Base-by-base conservation (phyloP, 768 basidiomycete species). In the Candolleomyces eurysporus region DNA sequence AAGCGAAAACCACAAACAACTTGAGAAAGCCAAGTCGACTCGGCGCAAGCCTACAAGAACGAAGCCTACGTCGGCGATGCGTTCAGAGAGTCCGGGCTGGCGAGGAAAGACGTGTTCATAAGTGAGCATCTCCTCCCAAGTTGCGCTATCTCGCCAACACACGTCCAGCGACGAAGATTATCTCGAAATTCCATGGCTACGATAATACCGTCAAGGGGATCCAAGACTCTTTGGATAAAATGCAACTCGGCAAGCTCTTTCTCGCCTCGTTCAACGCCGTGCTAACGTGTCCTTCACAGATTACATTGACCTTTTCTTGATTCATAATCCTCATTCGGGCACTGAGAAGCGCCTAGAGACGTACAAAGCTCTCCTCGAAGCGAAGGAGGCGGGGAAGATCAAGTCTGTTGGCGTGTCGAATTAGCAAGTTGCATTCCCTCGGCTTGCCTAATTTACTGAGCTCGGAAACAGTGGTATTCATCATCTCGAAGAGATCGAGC, bases 341-440 rank as follows among this genome's bases (percentile, higher is more conserved):
- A 81, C 78, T 32, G 78, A 84, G 63, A 76, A 75, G 39, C 85
- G 92, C 19, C 72, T 92, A 14, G 82, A 78, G 16, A 86, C 89
- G 0, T 92, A 88, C 75, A 84, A 78, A 49, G 90, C 88, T 4
- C 76, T 93, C 16, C 69, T 85, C 10, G 84, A 86, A 30, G 81
- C 83, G n/a, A 81, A 82, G 63, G 68, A 75, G 31, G 82, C 75
- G 4, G 90, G 91, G 5, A 89, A 89, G 66, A 79, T 91, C 52
- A 79, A 82, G 63, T 79, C 79, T 5, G 81, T 90, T 19, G 91
- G 91, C 6, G 91, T 93, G 16, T 91, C 89, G 3, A 93, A 93
- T 73, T 93, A 85, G 90, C 90, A 64, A 48, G 87, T 60, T 48
- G 21, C 21, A 26, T 10, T 14, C 19, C 11, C 36, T 36, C 11